phyloP scores from a whole-genome alignment of 768 basidiomycete species.

The Lactifluus hygrophoroides region DNA sequence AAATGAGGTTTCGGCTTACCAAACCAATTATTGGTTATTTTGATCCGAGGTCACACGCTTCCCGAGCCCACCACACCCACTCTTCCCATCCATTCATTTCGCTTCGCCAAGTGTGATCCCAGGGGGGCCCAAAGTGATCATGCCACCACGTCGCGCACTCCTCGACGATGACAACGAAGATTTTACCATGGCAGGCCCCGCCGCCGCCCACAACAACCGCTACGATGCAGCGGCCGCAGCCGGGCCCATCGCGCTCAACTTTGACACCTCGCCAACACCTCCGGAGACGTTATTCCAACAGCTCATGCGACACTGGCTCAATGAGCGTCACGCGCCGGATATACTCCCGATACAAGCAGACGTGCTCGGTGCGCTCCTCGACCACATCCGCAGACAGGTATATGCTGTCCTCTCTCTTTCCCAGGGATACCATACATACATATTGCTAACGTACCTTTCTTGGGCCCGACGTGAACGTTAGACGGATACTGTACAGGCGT shows the following conservation, averaged over 20 bases:
- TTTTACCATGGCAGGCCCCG: slow-evolving; percentile 13
- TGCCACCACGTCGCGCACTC: slow-evolving; percentile 18
- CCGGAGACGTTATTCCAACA: slow-evolving; percentile 55
- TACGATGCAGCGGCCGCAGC: neutral
- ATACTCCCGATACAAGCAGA: slow-evolving; percentile 66
- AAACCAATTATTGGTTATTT: too few relatives aligned
- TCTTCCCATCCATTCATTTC: too few relatives aligned
- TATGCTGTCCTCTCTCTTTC: slow-evolving; percentile 22
- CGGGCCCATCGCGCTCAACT: slow-evolving; percentile 10
- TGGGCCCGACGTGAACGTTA: too few relatives aligned
- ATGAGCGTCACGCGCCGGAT: slow-evolving; percentile 77
- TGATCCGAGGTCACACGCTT: too few relatives aligned
- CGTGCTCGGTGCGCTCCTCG: slow-evolving; percentile 54
- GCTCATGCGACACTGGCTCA: slow-evolving; percentile 77
- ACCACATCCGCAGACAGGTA: slow-evolving; percentile 80
- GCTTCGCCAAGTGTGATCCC: too few relatives aligned
- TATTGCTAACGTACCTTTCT: too few relatives aligned
- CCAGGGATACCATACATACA: too few relatives aligned
- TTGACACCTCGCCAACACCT: slow-evolving; percentile 20
- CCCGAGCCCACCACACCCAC: too few relatives aligned
- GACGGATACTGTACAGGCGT: slow-evolving; percentile 68
- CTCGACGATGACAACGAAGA: slow-evolving; percentile 19
- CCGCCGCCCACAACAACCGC: neutral
- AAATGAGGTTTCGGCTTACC: too few relatives aligned
- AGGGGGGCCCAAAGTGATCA: too few relatives aligned